phyloP scores from a whole-genome alignment of 371 early-diverging fungal species.

The Massospora cicadina region DNA sequence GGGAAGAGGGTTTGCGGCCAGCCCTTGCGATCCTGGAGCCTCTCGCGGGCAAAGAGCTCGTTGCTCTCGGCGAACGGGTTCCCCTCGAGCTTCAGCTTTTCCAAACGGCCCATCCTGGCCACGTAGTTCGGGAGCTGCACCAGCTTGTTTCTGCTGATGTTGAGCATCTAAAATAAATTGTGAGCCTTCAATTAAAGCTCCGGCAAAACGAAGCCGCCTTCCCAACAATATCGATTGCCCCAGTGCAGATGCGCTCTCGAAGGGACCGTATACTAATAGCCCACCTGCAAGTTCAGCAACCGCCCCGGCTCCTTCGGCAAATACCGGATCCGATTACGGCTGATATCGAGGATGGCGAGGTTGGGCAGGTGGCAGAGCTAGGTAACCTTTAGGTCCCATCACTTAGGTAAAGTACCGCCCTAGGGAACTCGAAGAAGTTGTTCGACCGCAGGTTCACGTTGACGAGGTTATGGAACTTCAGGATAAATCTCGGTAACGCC shows the following conservation, averaged over 20 bases:
- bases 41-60: not conserved
- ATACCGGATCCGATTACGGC: conserved; percentile 12
- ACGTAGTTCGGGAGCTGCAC: not conserved
- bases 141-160: not conserved
- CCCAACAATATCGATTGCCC: no score
- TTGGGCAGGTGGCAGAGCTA: conserved; percentile 13
- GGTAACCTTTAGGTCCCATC: not conserved
- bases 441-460: not conserved
- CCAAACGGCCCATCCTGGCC: not conserved
- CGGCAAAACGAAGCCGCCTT: no score
- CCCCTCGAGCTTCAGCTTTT: not conserved
- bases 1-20: not conserved
- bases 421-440: not conserved
- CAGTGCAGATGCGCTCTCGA: no score
- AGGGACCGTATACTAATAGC: no score
- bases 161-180: not conserved
- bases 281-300: conserved; percentile 12
- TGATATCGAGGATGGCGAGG: conserved; percentile 13
- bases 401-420: not conserved
- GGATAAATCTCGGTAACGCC: not conserved
- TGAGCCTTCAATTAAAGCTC: no score
- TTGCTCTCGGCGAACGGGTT: not conserved
- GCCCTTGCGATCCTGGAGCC: not conserved
- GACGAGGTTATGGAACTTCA: not conserved
- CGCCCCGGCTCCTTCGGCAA: conserved; percentile 11